These are phyloP conservation scores for Fragilariopsis cylindrus DNA, from an alignment of 108 stramenopile genomes.

Conservation along the genomic window DNA sequence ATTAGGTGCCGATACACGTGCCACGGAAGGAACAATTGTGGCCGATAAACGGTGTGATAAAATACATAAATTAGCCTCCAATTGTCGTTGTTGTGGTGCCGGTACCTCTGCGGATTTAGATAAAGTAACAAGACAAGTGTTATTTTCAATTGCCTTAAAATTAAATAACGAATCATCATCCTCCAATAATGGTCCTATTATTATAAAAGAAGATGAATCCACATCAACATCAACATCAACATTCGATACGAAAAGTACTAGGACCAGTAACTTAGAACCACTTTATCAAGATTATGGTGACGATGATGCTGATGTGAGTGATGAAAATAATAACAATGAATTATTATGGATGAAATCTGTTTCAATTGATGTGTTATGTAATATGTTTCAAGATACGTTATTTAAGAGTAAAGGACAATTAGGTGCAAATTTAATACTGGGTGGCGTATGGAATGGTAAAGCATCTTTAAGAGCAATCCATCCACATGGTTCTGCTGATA, in stretches of 20 bases:
- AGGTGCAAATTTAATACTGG: slow-evolving; percentile 78
- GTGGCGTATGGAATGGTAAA: slow-evolving; percentile 55
- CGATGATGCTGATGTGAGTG: slow-evolving; percentile 6
- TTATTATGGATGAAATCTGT: slow-evolving; percentile 34
- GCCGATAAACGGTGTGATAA: slow-evolving; percentile 80
- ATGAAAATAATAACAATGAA: slow-evolving; percentile 13
- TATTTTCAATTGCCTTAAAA: slow-evolving; percentile 37
- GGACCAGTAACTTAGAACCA: background rate
- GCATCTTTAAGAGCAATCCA: slow-evolving; percentile 68
- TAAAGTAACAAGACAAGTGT: slow-evolving; percentile 53
- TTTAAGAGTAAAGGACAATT: slow-evolving; percentile 48
- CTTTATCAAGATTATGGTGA: slow-evolving; percentile 25
- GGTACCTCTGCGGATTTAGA: slow-evolving; percentile 86
- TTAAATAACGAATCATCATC: background rate
- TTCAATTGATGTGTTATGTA: slow-evolving; percentile 43
- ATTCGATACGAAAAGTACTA: background rate
- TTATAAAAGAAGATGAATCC: background rate
- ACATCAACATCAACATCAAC: background rate
- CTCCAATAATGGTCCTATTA: slow-evolving; percentile 22
- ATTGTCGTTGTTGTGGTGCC: slow-evolving; percentile 74
- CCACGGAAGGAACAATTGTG: slow-evolving; percentile 73
- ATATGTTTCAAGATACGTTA: slow-evolving; percentile 53
- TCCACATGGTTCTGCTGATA: slow-evolving; percentile 82
- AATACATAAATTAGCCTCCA: slow-evolving; percentile 57
- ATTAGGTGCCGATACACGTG: slow-evolving; percentile 21